Percentiles rank a stretch among this genome's conserved stretches.
Conservation (phyloP, 73 alveolate genomes). For the Paramecium caudatum region DNA sequence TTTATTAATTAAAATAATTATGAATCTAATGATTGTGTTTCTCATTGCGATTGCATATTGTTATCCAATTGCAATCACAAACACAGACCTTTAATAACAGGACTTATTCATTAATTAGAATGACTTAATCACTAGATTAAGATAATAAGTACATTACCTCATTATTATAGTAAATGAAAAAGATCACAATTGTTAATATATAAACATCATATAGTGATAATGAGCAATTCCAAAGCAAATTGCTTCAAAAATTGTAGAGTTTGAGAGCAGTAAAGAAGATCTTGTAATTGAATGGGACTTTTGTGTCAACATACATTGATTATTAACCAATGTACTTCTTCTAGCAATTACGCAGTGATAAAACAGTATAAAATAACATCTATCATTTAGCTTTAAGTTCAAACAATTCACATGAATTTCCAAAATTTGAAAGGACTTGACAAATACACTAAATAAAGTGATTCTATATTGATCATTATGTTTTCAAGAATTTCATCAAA, state of each 20-base stretch:
- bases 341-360: background rate
- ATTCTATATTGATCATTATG: background rate
- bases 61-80: background rate
- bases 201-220: conserved; percentile 18
- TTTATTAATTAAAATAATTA: background rate
- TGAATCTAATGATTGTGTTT: conserved; percentile 32
- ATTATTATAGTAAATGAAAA: background rate
- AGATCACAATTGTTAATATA: background rate
- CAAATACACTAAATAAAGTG: background rate
- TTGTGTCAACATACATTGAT: conserved; percentile 51
- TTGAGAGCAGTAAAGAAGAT: background rate
- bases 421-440: background rate
- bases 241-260: background rate
- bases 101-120: conserved; percentile 13
- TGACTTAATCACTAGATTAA: background rate
- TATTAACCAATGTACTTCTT: background rate
- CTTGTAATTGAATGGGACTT: background rate
- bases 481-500: conserved; percentile 55
- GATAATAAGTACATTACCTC: background rate
- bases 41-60: conserved; percentile 13
- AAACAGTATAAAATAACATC: background rate
- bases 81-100: background rate
- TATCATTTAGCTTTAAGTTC: background rate
- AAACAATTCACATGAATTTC: conserved; percentile 19
- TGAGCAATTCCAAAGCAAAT: conserved; percentile 25